phyloP scores from a whole-genome alignment of 352 stramenopile genomes.

The Phytopythium montanum region DNA sequence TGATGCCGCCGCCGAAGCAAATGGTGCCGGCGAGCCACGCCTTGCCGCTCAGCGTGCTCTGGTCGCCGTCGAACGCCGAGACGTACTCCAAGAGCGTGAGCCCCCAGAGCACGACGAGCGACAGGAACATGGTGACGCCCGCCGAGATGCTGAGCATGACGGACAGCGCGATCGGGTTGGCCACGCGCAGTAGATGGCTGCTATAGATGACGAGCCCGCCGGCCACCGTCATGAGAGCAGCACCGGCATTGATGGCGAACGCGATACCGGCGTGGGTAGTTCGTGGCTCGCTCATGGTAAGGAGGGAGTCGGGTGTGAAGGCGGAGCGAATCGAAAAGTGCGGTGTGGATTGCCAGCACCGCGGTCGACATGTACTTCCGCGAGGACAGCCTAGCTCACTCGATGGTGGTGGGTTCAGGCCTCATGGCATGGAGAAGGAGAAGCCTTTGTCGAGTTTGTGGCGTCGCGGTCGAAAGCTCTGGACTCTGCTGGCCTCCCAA shows the following conservation, averaged over 20 bases:
- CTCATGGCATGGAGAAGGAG: not conserved
- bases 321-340: slow-evolving; percentile 5
- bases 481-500: slow-evolving; percentile 1
- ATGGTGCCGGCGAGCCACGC: slow-evolving; percentile 76
- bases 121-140: slow-evolving; percentile 74
- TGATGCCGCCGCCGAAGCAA: slow-evolving; percentile 82
- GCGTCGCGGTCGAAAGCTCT: not conserved
- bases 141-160: slow-evolving; percentile 55
- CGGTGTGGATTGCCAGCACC: not conserved
- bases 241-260: slow-evolving; percentile 38
- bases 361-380: not conserved
- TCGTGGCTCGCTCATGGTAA: not conserved
- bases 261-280: slow-evolving; percentile 12
- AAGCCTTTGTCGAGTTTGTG: not conserved
- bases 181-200: slow-evolving; percentile 39
- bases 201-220: slow-evolving; percentile 61
- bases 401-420: slow-evolving; percentile 1
- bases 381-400: not conserved
- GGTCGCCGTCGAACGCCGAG: slow-evolving; percentile 24
- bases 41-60: slow-evolving; percentile 20
- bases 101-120: slow-evolving; percentile 60
- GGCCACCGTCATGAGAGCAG: slow-evolving; percentile 46
- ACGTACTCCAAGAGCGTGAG: slow-evolving; percentile 29
- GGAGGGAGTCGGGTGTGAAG: not conserved
- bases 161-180: slow-evolving; percentile 46